These are phyloP conservation scores for Calonectria leucothoes DNA, from an alignment of 2,329 filamentous ascomycete genomes.

Conservation along the genomic window DNA sequence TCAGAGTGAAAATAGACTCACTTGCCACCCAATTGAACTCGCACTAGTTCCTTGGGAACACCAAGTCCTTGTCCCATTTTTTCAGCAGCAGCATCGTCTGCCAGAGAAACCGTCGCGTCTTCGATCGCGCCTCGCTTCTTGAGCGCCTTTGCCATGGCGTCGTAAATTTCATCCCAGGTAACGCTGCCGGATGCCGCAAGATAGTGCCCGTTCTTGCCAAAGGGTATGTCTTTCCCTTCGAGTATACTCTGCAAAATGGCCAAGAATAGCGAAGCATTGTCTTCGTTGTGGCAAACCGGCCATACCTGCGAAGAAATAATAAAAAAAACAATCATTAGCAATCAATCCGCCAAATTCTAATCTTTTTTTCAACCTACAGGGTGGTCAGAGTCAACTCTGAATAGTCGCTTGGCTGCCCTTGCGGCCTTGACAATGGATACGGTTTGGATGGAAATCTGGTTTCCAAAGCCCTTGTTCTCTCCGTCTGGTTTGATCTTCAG, in stretches of 20 bases:
- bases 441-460: constrained; percentile 25
- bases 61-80: constrained; percentile 51
- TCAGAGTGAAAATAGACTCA: background rate
- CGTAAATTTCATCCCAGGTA: constrained; percentile 63
- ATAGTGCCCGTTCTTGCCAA: constrained; percentile 61
- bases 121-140: constrained; percentile 52
- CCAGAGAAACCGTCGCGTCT: constrained; percentile 48
- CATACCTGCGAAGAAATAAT: constrained; percentile 52
- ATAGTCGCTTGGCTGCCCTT: constrained; percentile 13
- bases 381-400: constrained; percentile 6
- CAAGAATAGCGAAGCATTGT: constrained; percentile 60
- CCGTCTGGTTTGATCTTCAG: constrained; percentile 7
- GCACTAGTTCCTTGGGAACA: background rate
- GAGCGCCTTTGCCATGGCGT: constrained; percentile 55
- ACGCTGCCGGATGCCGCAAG: constrained; percentile 61
- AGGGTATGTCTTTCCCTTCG: constrained; percentile 45
- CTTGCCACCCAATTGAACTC: constrained; percentile 18
- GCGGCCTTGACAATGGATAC: constrained; percentile 23
- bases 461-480: constrained; percentile 22
- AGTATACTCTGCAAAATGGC: constrained; percentile 58
- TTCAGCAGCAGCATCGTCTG: constrained; percentile 49
- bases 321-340: background rate
- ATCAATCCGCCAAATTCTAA: too few species aligned
- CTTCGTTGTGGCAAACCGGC: constrained; percentile 64
- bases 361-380: background rate